Evolutionary conservation across 2,329 filamentous ascomycete species (phyloP).

Genomic region (Rhexocercosporidium sp.): DNA sequence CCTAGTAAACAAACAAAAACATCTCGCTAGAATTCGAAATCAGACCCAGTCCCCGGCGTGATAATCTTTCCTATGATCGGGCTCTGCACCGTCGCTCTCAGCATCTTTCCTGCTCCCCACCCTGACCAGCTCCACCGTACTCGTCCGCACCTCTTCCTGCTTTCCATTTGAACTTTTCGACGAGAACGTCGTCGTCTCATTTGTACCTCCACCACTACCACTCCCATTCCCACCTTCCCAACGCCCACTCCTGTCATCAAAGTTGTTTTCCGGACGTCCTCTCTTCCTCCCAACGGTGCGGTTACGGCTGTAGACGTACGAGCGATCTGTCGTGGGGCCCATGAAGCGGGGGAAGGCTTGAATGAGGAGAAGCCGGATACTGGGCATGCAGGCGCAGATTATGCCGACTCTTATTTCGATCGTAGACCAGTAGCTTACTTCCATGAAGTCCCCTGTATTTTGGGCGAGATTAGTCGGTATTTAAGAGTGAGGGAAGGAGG

Average conservation of each 20-base stretch:
- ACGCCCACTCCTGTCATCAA: too few relatives aligned
- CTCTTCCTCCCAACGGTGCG: not conserved
- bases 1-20: not conserved
- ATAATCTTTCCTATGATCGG: not conserved
- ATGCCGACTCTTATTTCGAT: conserved; percentile 37
- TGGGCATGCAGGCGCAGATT: conserved; percentile 39
- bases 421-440: conserved; percentile 30
- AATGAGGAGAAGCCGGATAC: conserved; percentile 31
- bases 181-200: not conserved
- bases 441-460: conserved; percentile 31
- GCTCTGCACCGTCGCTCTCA: not conserved
- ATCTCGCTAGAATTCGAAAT: not conserved
- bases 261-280: not conserved
- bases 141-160: not conserved
- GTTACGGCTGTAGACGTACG: not conserved
- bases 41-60: not conserved
- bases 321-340: conserved; percentile 15
- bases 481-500: not conserved
- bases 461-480: not conserved
- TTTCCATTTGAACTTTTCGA: not conserved
- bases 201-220: not conserved
- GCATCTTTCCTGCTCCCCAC: not conserved
- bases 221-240: not conserved
- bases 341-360: conserved; percentile 30
- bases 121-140: not conserved